phyloP scores from a whole-genome alignment of 768 basidiomycete species.

The Lentinula aciculospora region DNA sequence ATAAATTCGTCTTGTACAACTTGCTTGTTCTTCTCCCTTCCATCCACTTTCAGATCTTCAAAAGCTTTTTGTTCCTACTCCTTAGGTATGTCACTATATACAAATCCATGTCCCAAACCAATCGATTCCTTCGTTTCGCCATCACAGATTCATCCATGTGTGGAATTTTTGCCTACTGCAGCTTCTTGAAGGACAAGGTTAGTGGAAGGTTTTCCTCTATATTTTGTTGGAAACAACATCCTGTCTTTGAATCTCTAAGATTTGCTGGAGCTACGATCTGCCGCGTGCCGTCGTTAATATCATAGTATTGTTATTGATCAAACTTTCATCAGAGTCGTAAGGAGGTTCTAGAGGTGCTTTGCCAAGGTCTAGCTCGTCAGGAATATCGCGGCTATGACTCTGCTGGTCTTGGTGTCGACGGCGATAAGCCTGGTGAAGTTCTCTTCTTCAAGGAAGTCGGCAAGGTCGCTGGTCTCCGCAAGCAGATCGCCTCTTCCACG shows the following conservation, averaged over 20 bases:
- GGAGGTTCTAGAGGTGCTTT: conserved; percentile 86
- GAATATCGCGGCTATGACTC: conserved; percentile 99
- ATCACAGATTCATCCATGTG: conserved; percentile 35
- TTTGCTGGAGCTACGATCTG: neutral
- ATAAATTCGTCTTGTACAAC: neutral
- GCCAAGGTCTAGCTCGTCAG: conserved; percentile 86
- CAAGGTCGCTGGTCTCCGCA: conserved; percentile 90
- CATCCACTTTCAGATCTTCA: conserved; percentile 3
- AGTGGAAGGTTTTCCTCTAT: conserved; percentile 11
- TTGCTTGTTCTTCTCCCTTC: neutral
- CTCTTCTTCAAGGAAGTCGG: conserved; percentile 96
- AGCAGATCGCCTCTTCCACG: conserved; percentile 71
- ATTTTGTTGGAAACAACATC: neutral
- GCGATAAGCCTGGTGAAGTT: conserved; percentile 73
- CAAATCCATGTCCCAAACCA: neutral
- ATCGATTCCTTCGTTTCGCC: neutral
- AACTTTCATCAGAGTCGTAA: conserved; percentile 63
- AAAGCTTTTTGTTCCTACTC: neutral
- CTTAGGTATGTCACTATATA: neutral
- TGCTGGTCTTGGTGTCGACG: conserved; percentile 87
- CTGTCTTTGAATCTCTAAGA: neutral
- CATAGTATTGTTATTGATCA: neutral
- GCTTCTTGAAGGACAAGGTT: conserved; percentile 72
- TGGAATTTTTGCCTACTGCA: conserved; percentile 78
- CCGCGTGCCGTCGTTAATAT: neutral